These are phyloP conservation scores for Rhodomyrtus psidioides DNA, from an alignment of 441 rosid genomes.

Conservation along the genomic window DNA sequence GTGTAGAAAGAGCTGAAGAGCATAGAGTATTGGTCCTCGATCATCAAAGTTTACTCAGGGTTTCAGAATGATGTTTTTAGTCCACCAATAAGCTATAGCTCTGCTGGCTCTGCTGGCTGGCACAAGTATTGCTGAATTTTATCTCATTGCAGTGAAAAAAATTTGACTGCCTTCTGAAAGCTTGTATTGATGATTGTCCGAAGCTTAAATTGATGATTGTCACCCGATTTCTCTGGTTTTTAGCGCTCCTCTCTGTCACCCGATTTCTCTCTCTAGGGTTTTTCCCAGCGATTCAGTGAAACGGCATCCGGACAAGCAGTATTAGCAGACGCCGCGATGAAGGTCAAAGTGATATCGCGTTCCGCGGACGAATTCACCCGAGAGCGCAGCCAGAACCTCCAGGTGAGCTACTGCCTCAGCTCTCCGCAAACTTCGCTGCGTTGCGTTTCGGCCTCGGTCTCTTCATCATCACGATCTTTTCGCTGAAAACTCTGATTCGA, in stretches of 20 bases:
- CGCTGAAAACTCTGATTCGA: not conserved
- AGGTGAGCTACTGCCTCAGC: conserved; percentile 19
- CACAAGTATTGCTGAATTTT: not conserved
- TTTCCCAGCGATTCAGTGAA: not conserved
- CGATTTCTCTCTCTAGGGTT: not conserved
- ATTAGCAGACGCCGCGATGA: conserved; percentile 28
- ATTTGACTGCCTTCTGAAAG: not conserved
- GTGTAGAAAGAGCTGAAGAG: not conserved
- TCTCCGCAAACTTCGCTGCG: not conserved
- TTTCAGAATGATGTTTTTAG: not conserved
- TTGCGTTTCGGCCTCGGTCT: not conserved
- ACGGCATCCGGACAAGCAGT: not conserved
- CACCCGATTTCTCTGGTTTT: no score
- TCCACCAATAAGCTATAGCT: not conserved
- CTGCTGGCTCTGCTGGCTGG: not conserved
- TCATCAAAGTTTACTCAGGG: not conserved
- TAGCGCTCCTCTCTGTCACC: not conserved
- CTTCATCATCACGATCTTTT: not conserved
- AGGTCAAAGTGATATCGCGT: conserved; percentile 76
- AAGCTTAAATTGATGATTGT: no score
- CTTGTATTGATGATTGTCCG: not conserved
- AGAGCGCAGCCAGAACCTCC: conserved; percentile 92
- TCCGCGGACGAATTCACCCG: conserved; percentile 84
- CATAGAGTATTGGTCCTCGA: not conserved
- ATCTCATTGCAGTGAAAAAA: not conserved